Evolutionary conservation across 2,329 filamentous ascomycete species (phyloP), one percentile per base, ranked within the genome.

Genomic region (Capronia americana): DNA sequence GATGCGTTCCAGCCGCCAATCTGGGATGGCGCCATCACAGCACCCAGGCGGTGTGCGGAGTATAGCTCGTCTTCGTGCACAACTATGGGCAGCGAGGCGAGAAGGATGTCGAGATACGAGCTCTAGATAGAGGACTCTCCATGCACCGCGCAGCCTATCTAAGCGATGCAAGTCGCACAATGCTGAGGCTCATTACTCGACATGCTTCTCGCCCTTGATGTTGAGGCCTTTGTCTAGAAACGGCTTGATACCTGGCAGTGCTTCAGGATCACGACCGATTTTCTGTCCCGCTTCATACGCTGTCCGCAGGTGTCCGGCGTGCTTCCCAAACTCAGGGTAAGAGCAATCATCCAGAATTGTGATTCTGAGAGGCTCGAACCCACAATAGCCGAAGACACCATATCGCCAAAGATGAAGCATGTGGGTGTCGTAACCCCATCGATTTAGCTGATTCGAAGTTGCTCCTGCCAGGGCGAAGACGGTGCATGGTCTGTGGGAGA

Each of bases 291-390:
- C 62, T 32, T 41, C 34, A 44, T 58, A 59, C 23, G 62, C 62
- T 23, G 62, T 51, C 24, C 53, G 34, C 54, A 64, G 23, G 41
- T 64, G 56, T 41, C 44, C 20, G 14, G 44, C 30, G 12, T 58
- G 54, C 17, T 64, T 64, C n/a, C 56, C 56, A 10, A 28, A 34
- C n/a, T 59, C 62, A 12, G 62, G 1, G 28, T 41, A 59, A 4
- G 54, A 56, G 34, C 54, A 50, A 44, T 64, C 62, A 11, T 58
- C 56, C 12, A 64, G 17, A 41, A 64, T 64, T n/a, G 62, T 59
- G 62, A 64, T 64, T 53, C 62, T 34, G 46, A 64, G 62, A 38
- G 62, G 62, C 41, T 64, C 62, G 44, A 64, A 64, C 2, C 62
- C 62, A 20, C 62, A 64, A 24, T 64, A 64, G 23, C 62, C 62